Conservation (phyloP, 345 rosid genomes). For the Lepidium didymum region DNA sequence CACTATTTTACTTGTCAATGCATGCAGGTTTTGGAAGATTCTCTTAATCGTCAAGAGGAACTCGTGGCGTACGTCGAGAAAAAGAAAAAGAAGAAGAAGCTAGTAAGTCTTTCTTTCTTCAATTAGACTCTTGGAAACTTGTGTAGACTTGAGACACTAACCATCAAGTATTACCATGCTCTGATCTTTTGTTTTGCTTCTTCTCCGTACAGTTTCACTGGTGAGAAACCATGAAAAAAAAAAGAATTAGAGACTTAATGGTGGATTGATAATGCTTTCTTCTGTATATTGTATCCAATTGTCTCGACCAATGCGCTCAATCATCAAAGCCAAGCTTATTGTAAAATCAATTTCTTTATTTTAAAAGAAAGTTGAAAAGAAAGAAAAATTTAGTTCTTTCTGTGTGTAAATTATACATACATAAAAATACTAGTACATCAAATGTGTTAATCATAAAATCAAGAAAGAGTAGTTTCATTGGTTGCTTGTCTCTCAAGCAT, state of each 20-base stretch:
- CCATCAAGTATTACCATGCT: not conserved
- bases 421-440: not conserved
- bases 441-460: too few species aligned
- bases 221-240: not conserved
- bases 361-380: constrained; percentile 13
- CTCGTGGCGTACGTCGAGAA: constrained; percentile 68
- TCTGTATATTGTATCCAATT: not conserved
- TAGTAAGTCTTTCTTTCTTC: constrained; percentile 21
- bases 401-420: constrained; percentile 5
- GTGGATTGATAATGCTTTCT: constrained; percentile 10
- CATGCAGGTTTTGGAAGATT: constrained; percentile 76
- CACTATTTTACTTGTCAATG: not conserved
- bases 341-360: constrained; percentile 16
- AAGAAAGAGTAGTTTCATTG: too few species aligned
- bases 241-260: constrained; percentile 3
- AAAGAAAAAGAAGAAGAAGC: constrained; percentile 83
- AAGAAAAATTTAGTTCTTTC: constrained; percentile 14
- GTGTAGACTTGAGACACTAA: constrained; percentile 4
- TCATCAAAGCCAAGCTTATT: constrained; percentile 3
- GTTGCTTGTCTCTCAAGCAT: too few species aligned
- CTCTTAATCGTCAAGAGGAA: constrained; percentile 63
- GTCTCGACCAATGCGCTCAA: constrained; percentile 6
- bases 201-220: constrained; percentile 18
- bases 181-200: not conserved
- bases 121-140: not conserved